Percentiles rank a stretch among this genome's conserved stretches.
These are phyloP conservation scores for Oligophagozyma castellii DNA, from an alignment of 1,139 yeast species.

Conservation along the genomic window DNA sequence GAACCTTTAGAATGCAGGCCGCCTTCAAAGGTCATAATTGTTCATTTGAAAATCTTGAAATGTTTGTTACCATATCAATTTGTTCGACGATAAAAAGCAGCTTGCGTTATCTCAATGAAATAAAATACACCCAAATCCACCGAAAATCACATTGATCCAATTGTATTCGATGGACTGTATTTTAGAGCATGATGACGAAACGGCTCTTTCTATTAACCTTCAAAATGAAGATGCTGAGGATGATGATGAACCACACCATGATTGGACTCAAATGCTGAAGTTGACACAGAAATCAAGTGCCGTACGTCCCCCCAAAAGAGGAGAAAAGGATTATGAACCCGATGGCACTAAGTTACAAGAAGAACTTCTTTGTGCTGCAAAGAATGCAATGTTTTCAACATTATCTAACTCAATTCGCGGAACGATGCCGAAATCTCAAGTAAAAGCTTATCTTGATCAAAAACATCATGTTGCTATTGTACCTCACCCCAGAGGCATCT, in stretches of 20 bases:
- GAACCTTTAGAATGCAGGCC: too few relatives aligned
- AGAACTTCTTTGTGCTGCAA: slow-evolving; percentile 37
- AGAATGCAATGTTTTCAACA: slow-evolving; percentile 64
- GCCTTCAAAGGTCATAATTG: too few relatives aligned
- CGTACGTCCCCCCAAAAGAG: slow-evolving; percentile 43
- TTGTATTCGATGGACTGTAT: too few relatives aligned
- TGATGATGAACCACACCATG: slow-evolving; percentile 53
- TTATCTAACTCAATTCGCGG: slow-evolving; percentile 41
- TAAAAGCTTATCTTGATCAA: slow-evolving; percentile 36
- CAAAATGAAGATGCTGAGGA: slow-evolving; percentile 10
- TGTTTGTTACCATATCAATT: too few relatives aligned
- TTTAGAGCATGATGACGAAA: background rate
- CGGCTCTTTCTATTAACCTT: background rate
- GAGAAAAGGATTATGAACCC: slow-evolving; percentile 81
- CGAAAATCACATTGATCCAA: too few relatives aligned
- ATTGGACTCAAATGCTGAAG: slow-evolving; percentile 38
- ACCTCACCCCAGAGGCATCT: slow-evolving; percentile 54
- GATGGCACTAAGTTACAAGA: slow-evolving; percentile 58
- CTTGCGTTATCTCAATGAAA: too few relatives aligned
- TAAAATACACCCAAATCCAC: too few relatives aligned
- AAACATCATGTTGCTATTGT: slow-evolving; percentile 33
- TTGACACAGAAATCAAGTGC: slow-evolving; percentile 17
- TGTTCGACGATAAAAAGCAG: too few relatives aligned
- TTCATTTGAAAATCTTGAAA: too few relatives aligned
- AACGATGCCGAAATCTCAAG: slow-evolving; percentile 36